These are phyloP conservation scores for Exophiala dermatitidis DNA, from an alignment of 2,329 filamentous ascomycete genomes.

Conservation along the genomic window DNA sequence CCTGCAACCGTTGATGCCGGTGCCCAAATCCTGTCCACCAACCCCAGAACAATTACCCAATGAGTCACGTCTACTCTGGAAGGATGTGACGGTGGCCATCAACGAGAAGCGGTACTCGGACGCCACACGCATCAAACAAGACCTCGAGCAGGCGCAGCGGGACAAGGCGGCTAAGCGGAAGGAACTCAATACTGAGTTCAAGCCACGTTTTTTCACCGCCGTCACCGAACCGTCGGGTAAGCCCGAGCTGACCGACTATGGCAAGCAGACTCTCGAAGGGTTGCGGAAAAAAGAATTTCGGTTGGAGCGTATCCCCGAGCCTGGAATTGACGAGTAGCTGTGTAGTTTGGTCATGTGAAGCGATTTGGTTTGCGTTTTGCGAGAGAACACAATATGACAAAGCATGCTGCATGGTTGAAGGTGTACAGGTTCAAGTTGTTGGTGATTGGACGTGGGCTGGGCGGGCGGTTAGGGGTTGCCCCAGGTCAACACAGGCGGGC, in stretches of 20 bases:
- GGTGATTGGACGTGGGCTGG: no score
- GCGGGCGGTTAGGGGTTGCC: no score
- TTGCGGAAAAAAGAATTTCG: slow-evolving; percentile 39
- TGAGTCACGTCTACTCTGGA: slow-evolving; percentile 85
- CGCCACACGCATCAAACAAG: slow-evolving; percentile 80
- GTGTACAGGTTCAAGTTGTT: no score
- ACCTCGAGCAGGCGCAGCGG: slow-evolving; percentile 84
- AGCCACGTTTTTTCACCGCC: slow-evolving; percentile 78
- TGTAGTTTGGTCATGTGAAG: no score
- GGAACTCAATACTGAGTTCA: slow-evolving; percentile 61
- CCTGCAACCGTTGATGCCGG: slow-evolving; percentile 71
- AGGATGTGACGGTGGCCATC: slow-evolving; percentile 79
- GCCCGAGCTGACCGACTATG: slow-evolving; percentile 57
- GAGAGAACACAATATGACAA: no score
- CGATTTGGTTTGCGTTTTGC: no score
- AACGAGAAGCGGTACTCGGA: slow-evolving; percentile 70
- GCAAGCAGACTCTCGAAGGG: slow-evolving; percentile 50
- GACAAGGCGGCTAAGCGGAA: slow-evolving; percentile 76
- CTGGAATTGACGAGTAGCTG: slow-evolving; percentile 7
- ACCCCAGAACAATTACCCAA: slow-evolving; percentile 72
- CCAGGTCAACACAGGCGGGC: no score
- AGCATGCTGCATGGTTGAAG: no score
- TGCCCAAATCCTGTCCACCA: slow-evolving; percentile 72
- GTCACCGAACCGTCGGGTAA: slow-evolving; percentile 53
- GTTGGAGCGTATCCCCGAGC: slow-evolving; percentile 18